Conservation (phyloP, 768 basidiomycete species). For the Suillus paluster region DNA sequence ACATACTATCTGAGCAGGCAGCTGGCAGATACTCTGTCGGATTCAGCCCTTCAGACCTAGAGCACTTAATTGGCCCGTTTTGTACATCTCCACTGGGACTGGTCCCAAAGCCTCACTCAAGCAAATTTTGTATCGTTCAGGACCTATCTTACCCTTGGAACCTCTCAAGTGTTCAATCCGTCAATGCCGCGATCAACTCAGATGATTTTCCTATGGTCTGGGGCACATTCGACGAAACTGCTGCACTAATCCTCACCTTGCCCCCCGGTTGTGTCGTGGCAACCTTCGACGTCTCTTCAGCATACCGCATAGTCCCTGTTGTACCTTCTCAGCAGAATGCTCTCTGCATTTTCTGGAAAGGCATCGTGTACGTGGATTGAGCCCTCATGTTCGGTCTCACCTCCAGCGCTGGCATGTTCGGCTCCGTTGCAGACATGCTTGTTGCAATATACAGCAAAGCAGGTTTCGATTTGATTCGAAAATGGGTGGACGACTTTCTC, state of each 20-base stretch:
- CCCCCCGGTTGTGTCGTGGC: constrained; percentile 22
- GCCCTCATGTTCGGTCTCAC: too few relatives aligned
- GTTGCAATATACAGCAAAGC: constrained; percentile 29
- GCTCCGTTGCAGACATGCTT: constrained; percentile 39
- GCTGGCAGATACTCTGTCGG: constrained; percentile 31
- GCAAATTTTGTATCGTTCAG: constrained; percentile 38
- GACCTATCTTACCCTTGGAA: too few relatives aligned
- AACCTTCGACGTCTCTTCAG: constrained; percentile 39
- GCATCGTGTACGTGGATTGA: constrained; percentile 38
- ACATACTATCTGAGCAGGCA: too few relatives aligned
- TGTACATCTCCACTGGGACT: constrained; percentile 43
- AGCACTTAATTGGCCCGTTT: constrained; percentile 44
- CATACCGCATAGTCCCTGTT: constrained; percentile 42
- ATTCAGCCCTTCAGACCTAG: constrained; percentile 29
- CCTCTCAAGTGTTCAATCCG: too few relatives aligned
- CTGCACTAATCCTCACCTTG: constrained; percentile 24
- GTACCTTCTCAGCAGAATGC: constrained; percentile 42
- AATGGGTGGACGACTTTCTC: constrained; percentile 48
- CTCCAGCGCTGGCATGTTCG: constrained; percentile 41
- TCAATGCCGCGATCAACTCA: constrained; percentile 36
- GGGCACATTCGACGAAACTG: constrained; percentile 26
- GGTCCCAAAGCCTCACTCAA: constrained; percentile 41
- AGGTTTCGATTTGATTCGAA: constrained; percentile 28
- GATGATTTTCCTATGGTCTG: constrained; percentile 29
- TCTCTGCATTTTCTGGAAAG: constrained; percentile 35